Evolutionary conservation across 495 filamentous ascomycete species (phyloP).

Genomic region (Daldinia caldariorum): DNA sequence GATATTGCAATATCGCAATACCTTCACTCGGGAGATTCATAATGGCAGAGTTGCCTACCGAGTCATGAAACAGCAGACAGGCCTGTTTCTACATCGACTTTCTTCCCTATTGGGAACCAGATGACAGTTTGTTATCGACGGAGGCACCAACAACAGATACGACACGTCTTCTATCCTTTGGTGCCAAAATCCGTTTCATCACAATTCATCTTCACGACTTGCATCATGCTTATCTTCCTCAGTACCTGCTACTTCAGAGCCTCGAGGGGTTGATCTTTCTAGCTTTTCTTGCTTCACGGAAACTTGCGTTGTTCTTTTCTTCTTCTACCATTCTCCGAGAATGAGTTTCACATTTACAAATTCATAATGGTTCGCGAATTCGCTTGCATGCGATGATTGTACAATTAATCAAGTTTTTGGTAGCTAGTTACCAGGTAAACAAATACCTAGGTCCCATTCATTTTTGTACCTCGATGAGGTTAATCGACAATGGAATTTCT

Average conservation of each 20-base stretch:
- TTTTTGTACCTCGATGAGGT: neutral
- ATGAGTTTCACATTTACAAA: neutral
- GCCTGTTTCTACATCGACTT: neutral
- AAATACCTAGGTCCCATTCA: neutral
- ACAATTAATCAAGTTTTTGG: too few relatives aligned
- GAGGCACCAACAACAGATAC: neutral
- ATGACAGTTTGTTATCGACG: too few relatives aligned
- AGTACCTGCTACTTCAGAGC: neutral
- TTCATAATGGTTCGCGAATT: neutral
- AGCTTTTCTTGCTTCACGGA: neutral
- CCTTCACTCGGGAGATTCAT: neutral
- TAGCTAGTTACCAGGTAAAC: neutral
- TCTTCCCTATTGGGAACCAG: too few relatives aligned
- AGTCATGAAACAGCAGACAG: neutral
- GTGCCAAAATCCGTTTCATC: neutral
- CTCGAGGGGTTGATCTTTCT: neutral
- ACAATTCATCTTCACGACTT: neutral
- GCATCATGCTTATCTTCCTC: neutral
- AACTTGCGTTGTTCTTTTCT: neutral
- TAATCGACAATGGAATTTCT: neutral
- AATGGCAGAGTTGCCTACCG: neutral
- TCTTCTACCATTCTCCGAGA: neutral
- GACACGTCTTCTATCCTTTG: neutral
- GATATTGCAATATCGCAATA: neutral
- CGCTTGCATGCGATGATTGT: neutral